Conservation (phyloP, 805 yeast species). For the Ascoidea rubescens region DNA sequence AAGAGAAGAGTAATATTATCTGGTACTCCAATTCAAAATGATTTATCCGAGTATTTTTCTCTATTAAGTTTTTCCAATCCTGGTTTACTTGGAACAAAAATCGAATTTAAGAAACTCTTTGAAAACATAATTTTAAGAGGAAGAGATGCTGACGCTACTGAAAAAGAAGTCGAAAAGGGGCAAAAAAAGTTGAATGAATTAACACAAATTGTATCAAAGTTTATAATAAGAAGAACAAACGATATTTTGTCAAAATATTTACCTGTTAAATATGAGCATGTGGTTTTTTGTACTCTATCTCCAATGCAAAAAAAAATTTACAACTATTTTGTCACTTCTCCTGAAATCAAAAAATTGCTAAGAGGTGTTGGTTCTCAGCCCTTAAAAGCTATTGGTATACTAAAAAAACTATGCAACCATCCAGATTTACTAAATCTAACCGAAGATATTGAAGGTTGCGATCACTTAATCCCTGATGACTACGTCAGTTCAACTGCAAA, state of each 20-base stretch:
- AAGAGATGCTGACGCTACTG: conserved; percentile 82
- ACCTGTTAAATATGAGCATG: conserved; percentile 94
- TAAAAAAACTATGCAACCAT: conserved; percentile 88
- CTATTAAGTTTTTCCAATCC: conserved; percentile 88
- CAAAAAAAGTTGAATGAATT: conserved; percentile 56
- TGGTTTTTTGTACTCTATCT: conserved; percentile 76
- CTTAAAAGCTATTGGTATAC: conserved; percentile 73
- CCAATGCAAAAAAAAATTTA: conserved; percentile 67
- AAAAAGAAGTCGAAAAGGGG: conserved; percentile 58
- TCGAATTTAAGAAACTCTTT: conserved; percentile 72
- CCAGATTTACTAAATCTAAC: conserved; percentile 75
- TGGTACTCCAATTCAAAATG: conserved; percentile 96
- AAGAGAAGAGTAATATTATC: conserved; percentile 82
- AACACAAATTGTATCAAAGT: conserved; percentile 66
- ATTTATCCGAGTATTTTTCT: conserved; percentile 86
- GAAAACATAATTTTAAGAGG: conserved; percentile 73
- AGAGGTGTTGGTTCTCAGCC: conserved; percentile 69
- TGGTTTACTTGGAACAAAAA: conserved; percentile 73
- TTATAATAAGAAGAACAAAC: conserved; percentile 89
- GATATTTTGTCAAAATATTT: conserved; percentile 87
- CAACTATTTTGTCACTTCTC: conserved; percentile 61
- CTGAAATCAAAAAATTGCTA: conserved; percentile 56
- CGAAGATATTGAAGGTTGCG: conserved; percentile 63
- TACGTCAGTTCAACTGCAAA: conserved; percentile 33
- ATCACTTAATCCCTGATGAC: conserved; percentile 56